A percentile compares a stretch with the other conserved stretches of the same genome.
phyloP scores from a whole-genome alignment of 1,284 basidiomycete genomes.

The Paramarasmius palmivorus region DNA sequence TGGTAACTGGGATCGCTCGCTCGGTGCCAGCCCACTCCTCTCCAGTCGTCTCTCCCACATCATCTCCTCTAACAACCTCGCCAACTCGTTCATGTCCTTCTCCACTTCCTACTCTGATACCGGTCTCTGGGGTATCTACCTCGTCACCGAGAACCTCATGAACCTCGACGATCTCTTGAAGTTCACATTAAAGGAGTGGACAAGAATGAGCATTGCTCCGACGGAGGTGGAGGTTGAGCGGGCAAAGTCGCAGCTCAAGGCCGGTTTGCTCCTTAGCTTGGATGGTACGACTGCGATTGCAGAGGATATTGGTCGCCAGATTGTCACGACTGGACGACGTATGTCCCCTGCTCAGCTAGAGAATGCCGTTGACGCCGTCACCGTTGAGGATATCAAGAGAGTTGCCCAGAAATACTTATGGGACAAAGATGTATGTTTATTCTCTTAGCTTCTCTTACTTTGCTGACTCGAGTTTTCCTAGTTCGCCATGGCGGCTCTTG shows the following conservation, averaged over 20 bases:
- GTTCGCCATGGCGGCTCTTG: constrained; percentile 83
- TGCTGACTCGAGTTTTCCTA: constrained; percentile 29
- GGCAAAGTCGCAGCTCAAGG: constrained; percentile 98
- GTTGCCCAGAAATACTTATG: constrained; percentile 97
- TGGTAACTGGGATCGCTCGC: constrained; percentile 99
- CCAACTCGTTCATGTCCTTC: constrained; percentile 99
- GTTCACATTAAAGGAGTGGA: constrained; percentile 97
- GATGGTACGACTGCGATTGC: constrained; percentile 97
- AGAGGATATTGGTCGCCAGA: constrained; percentile 97
- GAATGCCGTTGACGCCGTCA: constrained; percentile 88
- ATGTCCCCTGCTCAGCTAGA: constrained; percentile 95
- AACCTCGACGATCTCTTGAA: constrained; percentile 95
- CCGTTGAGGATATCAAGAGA: constrained; percentile 87
- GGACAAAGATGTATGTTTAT: constrained; percentile 84
- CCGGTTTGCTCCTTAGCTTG: constrained; percentile 85
- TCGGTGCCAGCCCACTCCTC: constrained; percentile 88
- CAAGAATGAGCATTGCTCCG: constrained; percentile 90
- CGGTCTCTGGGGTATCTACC: constrained; percentile 98
- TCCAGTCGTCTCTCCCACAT: constrained; percentile 92
- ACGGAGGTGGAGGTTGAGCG: constrained; percentile 90
- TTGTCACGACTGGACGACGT: constrained; percentile 91
- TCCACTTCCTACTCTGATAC: constrained; percentile 99
- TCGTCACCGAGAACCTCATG: constrained; percentile 90
- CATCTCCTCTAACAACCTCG: constrained; percentile 92
- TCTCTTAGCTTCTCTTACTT: constrained; percentile 13